A percentile compares a stretch with the other conserved stretches of the same genome.
Conservation (phyloP, 768 basidiomycete species). For the Asterophora lycoperdoides region DNA sequence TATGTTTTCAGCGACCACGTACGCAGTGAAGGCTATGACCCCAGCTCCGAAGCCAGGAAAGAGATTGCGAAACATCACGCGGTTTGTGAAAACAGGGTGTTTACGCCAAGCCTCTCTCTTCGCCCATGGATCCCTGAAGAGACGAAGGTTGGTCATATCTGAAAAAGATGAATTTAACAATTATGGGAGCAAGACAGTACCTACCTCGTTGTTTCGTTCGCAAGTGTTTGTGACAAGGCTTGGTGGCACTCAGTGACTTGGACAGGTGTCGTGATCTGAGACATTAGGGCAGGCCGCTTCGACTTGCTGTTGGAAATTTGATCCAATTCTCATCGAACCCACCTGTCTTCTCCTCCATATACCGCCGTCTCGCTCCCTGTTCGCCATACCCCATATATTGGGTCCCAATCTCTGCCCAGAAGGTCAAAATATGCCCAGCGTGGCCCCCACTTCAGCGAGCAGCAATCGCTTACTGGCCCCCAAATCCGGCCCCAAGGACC, state of each 20-base stretch:
- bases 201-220: conserved; percentile 1
- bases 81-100: conserved; percentile 81
- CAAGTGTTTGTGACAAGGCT: conserved; percentile 1
- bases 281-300: conserved; percentile 56
- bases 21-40: conserved; percentile 85
- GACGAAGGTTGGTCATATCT: conserved; percentile 58
- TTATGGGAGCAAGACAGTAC: conserved; percentile 6
- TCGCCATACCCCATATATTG: conserved; percentile 9
- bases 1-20: conserved; percentile 82
- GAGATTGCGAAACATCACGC: conserved; percentile 82
- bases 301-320: conserved; percentile 38
- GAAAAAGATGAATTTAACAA: conserved; percentile 14
- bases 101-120: conserved; percentile 92
- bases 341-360: conserved; percentile 21
- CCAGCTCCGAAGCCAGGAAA: conserved; percentile 97
- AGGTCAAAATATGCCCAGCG: conserved; percentile 38
- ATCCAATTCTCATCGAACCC: conserved; percentile 19
- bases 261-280: conserved; percentile 29
- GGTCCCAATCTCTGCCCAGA: conserved; percentile 23
- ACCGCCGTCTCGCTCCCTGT: conserved; percentile 17
- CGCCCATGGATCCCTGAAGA: conserved; percentile 93
- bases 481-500: too few species aligned
- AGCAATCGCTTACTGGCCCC: conserved; percentile 13
- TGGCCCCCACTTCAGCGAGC: conserved; percentile 35
- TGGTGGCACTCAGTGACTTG: not conserved